These are phyloP conservation scores for Tuber microsphaerosporum DNA, from an alignment of 495 filamentous ascomycete genomes.

Conservation along the genomic window DNA sequence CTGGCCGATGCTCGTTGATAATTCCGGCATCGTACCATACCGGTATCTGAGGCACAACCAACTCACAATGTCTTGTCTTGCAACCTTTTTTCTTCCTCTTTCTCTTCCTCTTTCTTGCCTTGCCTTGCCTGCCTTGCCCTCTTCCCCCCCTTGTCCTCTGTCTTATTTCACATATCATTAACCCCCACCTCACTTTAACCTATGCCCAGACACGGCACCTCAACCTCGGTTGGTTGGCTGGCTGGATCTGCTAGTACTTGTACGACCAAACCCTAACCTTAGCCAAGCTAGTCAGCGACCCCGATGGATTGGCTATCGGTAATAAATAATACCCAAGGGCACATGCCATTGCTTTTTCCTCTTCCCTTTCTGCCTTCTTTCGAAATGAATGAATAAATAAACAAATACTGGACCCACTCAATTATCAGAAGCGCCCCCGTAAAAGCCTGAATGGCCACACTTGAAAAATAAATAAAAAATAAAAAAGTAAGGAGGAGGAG, in stretches of 20 bases:
- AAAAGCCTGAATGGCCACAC: not conserved
- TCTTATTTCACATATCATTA: not conserved
- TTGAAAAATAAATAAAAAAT: not conserved
- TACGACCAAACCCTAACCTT: not conserved
- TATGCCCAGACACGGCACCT: not conserved
- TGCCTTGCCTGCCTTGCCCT: not conserved
- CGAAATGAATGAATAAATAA: not conserved
- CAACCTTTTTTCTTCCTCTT: not conserved
- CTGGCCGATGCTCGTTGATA: not conserved
- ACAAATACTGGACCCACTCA: not conserved
- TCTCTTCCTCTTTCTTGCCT: not conserved
- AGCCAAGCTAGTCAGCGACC: not conserved
- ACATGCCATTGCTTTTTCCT: not conserved
- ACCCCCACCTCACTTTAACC: not conserved
- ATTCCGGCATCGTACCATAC: not conserved
- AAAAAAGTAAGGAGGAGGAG: not conserved
- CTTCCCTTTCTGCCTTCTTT: conserved; percentile 1
- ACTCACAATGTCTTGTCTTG: not conserved
- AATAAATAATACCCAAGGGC: not conserved
- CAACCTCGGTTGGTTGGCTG: not conserved
- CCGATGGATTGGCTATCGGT: not conserved
- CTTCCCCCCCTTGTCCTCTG: not conserved
- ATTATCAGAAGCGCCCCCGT: not conserved
- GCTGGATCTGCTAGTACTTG: not conserved
- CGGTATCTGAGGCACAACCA: not conserved